Evolutionary conservation across 1,139 yeast genomes (phyloP).

Genomic region (Taphrina betulina): DNA sequence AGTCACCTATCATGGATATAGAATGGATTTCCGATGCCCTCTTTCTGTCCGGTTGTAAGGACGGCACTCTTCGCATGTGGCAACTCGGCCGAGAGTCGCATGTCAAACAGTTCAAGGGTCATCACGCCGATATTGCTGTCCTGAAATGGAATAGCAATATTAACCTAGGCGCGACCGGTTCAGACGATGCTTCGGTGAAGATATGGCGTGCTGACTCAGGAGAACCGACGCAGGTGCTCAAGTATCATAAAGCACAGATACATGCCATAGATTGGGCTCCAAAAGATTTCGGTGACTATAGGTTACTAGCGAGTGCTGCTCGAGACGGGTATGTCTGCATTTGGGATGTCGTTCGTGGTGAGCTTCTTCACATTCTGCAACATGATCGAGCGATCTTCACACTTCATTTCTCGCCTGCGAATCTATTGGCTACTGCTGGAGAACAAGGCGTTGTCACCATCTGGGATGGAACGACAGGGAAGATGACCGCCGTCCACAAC

Average conservation of each 20-base stretch:
- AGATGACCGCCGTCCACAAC: conserved; percentile 10
- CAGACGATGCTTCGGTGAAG: conserved; percentile 47
- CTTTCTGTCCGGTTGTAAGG: conserved; percentile 66
- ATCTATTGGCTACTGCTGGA: conserved; percentile 32
- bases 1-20: conserved; percentile 51
- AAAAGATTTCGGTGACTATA: conserved; percentile 12
- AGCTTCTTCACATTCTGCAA: conserved; percentile 27
- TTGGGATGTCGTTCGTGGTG: conserved; percentile 33
- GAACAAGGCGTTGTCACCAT: conserved; percentile 29
- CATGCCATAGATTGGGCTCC: conserved; percentile 30
- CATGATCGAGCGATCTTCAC: conserved; percentile 30
- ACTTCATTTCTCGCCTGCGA: conserved; percentile 18
- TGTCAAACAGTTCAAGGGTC: conserved; percentile 67
- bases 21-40: conserved; percentile 73
- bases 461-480: conserved; percentile 33
- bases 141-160: conserved; percentile 55
- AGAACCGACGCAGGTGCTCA: conserved; percentile 20
- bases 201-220: conserved; percentile 33
- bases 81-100: conserved; percentile 55
- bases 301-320: conserved; percentile 26
- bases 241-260: conserved; percentile 11
- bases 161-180: conserved; percentile 27
- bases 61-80: conserved; percentile 59
- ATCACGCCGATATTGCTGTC: conserved; percentile 59
- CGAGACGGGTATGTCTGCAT: conserved; percentile 30